Evolutionary conservation across 2,329 filamentous ascomycete genomes (phyloP).

Genomic region (Escovopsis weberi): DNA sequence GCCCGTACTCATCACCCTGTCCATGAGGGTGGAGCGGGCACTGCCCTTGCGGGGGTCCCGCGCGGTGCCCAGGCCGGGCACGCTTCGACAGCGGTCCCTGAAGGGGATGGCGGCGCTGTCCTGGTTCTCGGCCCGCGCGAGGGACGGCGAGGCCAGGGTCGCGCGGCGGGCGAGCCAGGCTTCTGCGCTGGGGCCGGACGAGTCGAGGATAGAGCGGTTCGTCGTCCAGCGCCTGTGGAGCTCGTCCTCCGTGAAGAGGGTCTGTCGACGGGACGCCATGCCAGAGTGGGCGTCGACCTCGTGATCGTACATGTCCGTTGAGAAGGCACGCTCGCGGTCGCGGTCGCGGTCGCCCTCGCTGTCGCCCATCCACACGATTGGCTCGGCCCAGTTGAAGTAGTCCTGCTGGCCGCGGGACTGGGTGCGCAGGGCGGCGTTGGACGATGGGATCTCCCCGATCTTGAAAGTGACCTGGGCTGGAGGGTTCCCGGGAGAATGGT

Average conservation of each 20-base stretch:
- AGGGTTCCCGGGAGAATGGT: background rate
- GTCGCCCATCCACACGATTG: conserved; percentile 9
- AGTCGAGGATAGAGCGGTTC: conserved; percentile 11
- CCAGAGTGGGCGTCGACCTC: conserved; percentile 18
- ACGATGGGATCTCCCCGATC: conserved; percentile 7
- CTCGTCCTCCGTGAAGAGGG: conserved; percentile 5
- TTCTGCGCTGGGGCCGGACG: conserved; percentile 7
- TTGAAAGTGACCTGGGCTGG: conserved; percentile 1
- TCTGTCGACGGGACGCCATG: conserved; percentile 2
- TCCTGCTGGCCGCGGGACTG: too few species aligned
- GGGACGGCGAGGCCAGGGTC: conserved; percentile 1
- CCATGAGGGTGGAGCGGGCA: conserved; percentile 13
- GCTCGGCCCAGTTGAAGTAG: conserved; percentile 16
- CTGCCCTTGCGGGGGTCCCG: conserved; percentile 5
- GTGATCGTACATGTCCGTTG: conserved; percentile 12
- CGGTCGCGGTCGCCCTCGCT: conserved; percentile 1
- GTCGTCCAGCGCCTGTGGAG: conserved; percentile 4
- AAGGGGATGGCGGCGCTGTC: conserved; percentile 12
- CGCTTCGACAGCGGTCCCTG: conserved; percentile 14
- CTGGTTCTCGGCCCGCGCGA: conserved; percentile 8
- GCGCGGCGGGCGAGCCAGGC: background rate
- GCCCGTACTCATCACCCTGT: conserved; percentile 15
- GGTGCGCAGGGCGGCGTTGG: conserved; percentile 15
- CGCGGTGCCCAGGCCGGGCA: conserved; percentile 5
- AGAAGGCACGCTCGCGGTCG: conserved; percentile 6